Evolutionary conservation across 768 basidiomycete species (phyloP).

Genomic region (Hypholoma sublateritium): DNA sequence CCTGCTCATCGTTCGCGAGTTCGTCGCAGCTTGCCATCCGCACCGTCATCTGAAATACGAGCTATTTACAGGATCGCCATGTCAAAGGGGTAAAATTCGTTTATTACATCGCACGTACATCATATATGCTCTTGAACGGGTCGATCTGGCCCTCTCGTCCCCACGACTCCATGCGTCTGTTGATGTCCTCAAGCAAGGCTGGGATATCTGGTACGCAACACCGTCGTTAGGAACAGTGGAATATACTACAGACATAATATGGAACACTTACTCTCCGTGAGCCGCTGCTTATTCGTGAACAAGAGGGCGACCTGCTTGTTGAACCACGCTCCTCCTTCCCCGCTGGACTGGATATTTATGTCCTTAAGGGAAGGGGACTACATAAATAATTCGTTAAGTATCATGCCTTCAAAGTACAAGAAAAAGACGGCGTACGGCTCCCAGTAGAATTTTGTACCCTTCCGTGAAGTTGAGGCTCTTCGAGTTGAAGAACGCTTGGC

Average conservation of each 20-base stretch:
- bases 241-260: too few species aligned
- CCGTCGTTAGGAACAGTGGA: too few species aligned
- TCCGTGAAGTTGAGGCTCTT: not conserved
- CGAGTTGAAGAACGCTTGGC: not conserved
- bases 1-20: conserved; percentile 26
- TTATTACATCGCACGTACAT: conserved; percentile 17
- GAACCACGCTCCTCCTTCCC: conserved; percentile 13
- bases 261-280: conserved; percentile 14
- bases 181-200: conserved; percentile 22
- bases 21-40: conserved; percentile 37
- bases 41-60: conserved; percentile 38
- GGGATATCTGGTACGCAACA: conserved; percentile 7
- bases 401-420: not conserved
- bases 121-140: conserved; percentile 29
- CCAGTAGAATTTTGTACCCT: not conserved
- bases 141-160: conserved; percentile 25
- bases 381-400: not conserved
- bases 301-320: conserved; percentile 20
- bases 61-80: conserved; percentile 14
- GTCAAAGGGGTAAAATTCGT: not conserved
- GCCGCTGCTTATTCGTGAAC: conserved; percentile 18
- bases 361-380: conserved; percentile 24
- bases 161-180: conserved; percentile 23
- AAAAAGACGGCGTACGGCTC: conserved; percentile 11
- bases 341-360: conserved; percentile 17